A percentile compares a stretch with the other conserved stretches of the same genome.
These are phyloP conservation scores for Cyberlindnera sargentensis DNA, from an alignment of 805 yeast species.

Conservation along the genomic window DNA sequence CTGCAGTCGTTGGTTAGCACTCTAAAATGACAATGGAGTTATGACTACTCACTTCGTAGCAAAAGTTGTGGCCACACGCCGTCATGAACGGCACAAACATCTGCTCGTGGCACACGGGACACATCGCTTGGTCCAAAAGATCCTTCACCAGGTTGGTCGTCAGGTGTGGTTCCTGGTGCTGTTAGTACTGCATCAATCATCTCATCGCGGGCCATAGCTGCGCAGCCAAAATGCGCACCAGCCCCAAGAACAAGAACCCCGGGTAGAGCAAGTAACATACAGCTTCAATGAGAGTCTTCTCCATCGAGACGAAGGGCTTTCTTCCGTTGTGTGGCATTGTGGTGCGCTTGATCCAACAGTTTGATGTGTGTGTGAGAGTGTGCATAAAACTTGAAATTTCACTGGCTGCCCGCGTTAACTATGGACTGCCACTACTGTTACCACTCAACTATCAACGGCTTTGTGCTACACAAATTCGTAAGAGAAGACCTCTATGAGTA, in stretches of 20 bases:
- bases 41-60: slow-evolving; percentile 36
- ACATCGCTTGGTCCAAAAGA: slow-evolving; percentile 28
- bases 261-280: slow-evolving; percentile 5
- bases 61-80: slow-evolving; percentile 68
- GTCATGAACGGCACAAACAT: slow-evolving; percentile 60
- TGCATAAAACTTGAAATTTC: too few relatives aligned
- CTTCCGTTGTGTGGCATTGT: not conserved
- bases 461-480: too few relatives aligned
- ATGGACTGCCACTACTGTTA: too few relatives aligned
- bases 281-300: slow-evolving; percentile 11
- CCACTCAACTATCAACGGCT: too few relatives aligned
- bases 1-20: not conserved
- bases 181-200: slow-evolving; percentile 1
- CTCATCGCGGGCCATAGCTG: not conserved
- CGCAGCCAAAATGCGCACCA: not conserved
- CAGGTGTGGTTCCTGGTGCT: slow-evolving; percentile 7
- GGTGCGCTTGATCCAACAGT: not conserved
- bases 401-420: too few relatives aligned
- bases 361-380: too few relatives aligned
- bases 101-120: slow-evolving; percentile 64
- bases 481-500: not conserved
- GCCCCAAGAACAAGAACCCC: not conserved
- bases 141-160: slow-evolving; percentile 13
- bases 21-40: not conserved
- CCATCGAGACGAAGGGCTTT: slow-evolving; percentile 8